Percentiles rank a stretch among this genome's conserved stretches.
These are phyloP conservation scores for Elsinoe australis DNA, from an alignment of 2,329 filamentous ascomycete species.

Conservation along the genomic window DNA sequence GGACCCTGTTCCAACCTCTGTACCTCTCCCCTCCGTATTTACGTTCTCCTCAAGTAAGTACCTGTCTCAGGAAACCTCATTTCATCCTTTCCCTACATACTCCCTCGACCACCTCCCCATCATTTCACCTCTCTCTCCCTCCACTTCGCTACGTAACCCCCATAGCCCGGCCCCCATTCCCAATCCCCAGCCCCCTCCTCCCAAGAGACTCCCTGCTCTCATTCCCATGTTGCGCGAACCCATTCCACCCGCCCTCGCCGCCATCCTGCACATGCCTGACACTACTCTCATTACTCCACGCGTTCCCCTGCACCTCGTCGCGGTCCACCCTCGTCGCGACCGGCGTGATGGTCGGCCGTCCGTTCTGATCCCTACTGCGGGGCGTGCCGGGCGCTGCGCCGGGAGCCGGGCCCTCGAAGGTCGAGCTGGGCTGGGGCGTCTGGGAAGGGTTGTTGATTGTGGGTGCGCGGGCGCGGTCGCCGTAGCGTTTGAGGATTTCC, in stretches of 20 bases:
- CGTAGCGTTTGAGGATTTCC: conserved; percentile 90
- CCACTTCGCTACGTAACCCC: too few species aligned
- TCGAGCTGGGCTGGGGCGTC: conserved; percentile 23
- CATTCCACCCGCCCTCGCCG: conserved; percentile 15
- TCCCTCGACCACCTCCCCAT: too few species aligned
- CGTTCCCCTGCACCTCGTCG: conserved; percentile 63
- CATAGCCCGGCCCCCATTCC: conserved; percentile 25
- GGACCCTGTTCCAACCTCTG: too few species aligned
- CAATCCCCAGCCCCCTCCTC: conserved; percentile 23
- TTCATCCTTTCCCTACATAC: too few species aligned
- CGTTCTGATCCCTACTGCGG: conserved; percentile 20
- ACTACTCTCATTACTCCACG: conserved; percentile 76
- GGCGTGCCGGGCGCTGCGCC: conserved; percentile 29
- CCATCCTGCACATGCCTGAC: conserved; percentile 59
- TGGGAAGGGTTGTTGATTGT: conserved; percentile 39
- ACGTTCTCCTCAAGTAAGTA: too few species aligned
- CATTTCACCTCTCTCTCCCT: too few species aligned
- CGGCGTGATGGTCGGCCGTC: conserved; percentile 41
- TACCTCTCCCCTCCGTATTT: too few species aligned
- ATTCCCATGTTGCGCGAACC: conserved; percentile 26
- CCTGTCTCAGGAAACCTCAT: too few species aligned
- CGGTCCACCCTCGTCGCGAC: conserved; percentile 70
- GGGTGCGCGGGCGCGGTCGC: conserved; percentile 64
- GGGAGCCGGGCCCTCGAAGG: conserved; percentile 20
- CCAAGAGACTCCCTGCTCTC: conserved; percentile 27